phyloP scores from a whole-genome alignment of 768 basidiomycete genomes.

The Dendrothele bispora region DNA sequence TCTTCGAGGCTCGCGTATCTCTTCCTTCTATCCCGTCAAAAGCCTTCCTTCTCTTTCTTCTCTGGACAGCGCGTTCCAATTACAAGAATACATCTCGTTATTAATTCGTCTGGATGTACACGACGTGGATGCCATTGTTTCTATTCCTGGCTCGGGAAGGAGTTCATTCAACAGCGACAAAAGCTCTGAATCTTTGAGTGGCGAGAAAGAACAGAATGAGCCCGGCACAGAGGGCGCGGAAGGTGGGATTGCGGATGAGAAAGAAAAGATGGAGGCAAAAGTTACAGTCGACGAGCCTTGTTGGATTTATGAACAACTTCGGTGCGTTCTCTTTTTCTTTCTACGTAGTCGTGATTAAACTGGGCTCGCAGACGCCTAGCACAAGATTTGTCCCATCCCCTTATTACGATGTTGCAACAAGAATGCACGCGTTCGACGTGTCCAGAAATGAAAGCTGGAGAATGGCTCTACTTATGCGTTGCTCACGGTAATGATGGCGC shows the following conservation, averaged over 20 bases:
- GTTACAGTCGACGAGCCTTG: constrained; percentile 75
- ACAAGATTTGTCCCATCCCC: constrained; percentile 82
- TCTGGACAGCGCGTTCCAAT: constrained; percentile 89
- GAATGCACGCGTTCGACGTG: constrained; percentile 86
- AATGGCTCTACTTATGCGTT: constrained; percentile 96
- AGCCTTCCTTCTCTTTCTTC: constrained; percentile 65
- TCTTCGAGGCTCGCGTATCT: constrained; percentile 73
- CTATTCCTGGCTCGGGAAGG: constrained; percentile 60
- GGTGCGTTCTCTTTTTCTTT: constrained; percentile 26
- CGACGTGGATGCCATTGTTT: constrained; percentile 80
- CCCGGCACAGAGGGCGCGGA: constrained; percentile 28
- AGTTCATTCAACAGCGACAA: constrained; percentile 30
- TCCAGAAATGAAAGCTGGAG: constrained; percentile 98
- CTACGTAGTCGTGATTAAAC: neutral
- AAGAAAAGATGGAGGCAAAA: constrained; percentile 28
- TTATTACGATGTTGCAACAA: constrained; percentile 82
- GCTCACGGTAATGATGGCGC: constrained; percentile 88
- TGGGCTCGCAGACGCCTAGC: constrained; percentile 91
- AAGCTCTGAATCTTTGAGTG: constrained; percentile 16
- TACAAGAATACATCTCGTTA: constrained; percentile 91
- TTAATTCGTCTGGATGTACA: constrained; percentile 86
- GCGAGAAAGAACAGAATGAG: constrained; percentile 28
- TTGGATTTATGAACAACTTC: constrained; percentile 73
- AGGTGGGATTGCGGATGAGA: constrained; percentile 30
- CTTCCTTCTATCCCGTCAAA: constrained; percentile 79